These are phyloP conservation scores for Aspergillus cavernicola DNA, from an alignment of 495 filamentous ascomycete species.

Conservation along the genomic window DNA sequence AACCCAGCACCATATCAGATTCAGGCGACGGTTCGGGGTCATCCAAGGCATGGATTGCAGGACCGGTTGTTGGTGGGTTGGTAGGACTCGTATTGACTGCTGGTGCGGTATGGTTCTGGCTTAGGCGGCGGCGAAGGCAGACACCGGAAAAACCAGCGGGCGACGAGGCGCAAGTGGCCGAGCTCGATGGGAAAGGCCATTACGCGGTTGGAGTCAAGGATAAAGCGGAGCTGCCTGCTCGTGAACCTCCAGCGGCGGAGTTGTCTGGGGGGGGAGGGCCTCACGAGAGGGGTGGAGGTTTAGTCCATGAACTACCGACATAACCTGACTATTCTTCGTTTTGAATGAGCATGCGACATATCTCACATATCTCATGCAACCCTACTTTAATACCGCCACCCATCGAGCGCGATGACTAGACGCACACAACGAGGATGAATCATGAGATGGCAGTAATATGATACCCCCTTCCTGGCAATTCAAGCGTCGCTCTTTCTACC, in stretches of 20 bases:
- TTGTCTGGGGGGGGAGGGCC: background rate
- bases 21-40: background rate
- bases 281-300: background rate
- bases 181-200: background rate
- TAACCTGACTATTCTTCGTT: too few species aligned
- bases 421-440: too few species aligned
- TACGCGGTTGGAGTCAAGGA: background rate
- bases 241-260: background rate
- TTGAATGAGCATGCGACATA: too few species aligned
- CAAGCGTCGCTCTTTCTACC: too few species aligned
- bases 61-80: background rate
- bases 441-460: too few species aligned
- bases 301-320: too few species aligned
- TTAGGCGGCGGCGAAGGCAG: background rate
- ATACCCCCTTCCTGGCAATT: too few species aligned
- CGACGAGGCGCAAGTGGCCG: background rate
- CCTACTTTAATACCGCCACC: too few species aligned
- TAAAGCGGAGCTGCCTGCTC: background rate
- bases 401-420: too few species aligned
- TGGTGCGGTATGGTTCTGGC: background rate
- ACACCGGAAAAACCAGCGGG: background rate
- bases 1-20: background rate
- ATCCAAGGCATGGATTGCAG: slow-evolving; percentile 3
- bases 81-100: background rate
- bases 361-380: too few species aligned